Evolutionary conservation across 352 stramenopile genomes (phyloP), one percentile per base, ranked within the genome.

Genomic region (Globisporangium nagaii): DNA sequence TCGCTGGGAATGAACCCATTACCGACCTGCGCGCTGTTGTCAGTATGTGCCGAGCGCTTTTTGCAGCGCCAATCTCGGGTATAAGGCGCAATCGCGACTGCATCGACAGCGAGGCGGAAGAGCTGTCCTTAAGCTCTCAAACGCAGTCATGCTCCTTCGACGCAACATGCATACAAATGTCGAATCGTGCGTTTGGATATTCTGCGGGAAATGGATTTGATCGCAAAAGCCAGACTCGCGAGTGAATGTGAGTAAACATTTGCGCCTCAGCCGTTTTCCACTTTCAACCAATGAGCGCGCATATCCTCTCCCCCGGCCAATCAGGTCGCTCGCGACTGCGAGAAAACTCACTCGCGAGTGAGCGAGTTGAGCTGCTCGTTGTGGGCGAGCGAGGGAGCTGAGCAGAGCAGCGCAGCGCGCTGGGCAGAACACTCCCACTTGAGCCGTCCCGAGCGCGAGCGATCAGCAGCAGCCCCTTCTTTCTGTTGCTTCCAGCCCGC

Each of bases 311-410:
- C 20, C 2, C 20, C 13, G 20, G 13, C 34, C 34, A 39, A 39
- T 39, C 12, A 39, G 20, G 6, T 8, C 7, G 8, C 11, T 15
- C 1, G 13, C 37, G 25, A 43, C 22, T 20, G 28, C 31, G 25
- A 25, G 34, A 40, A 53, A 53, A 53, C n/a, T n/a, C n/a, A n/a
- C n/a, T n/a, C n/a, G n/a, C n/a, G 37, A 25, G n/a, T 43, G 37
- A 17, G n/a, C 37, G 36, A 42, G 25, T 25, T 15, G 37, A 43
- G 37, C 37, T 43, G 37, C 37, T 43, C n/a, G n/a, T 19, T 44
- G 7, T 52, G 22, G 31, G 11, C 12, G 43, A 53, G 46, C 45
- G 20, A 52, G 24, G 13, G 27, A 25, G 4, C 22, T 30, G n/a
- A 28, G 34, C 24, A 24, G 28, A 40, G 9, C 36, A n/a, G n/a